Evolutionary conservation across 2,329 filamentous ascomycete species (phyloP), one percentile per base, ranked within the genome.

Genomic region (Fonsecaea monophora): DNA sequence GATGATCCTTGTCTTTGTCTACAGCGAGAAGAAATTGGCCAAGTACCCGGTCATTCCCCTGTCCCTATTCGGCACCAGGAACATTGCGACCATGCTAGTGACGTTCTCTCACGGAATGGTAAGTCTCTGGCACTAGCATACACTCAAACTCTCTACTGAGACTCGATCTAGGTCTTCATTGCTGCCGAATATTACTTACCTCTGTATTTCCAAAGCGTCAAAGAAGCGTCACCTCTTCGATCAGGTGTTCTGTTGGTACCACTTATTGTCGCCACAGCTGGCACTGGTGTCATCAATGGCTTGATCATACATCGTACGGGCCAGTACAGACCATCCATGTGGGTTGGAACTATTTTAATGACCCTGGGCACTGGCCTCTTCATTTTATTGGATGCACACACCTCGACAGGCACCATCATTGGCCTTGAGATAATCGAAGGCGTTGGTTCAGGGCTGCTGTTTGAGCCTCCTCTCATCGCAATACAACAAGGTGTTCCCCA

Each of bases 21-120:
- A 92, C 25, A 87, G 90, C 73, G 92, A 97, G 79, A 87, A 86
- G 81, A 89, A 88, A 73, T 73, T 92, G 35, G 91, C 92, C 58
- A 86, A 84, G 64, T 93, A 91, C 71, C 93, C 93, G 0, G 82
- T 97, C 66, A 92, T 95, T 77, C 93, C 92, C 0, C 78, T 90
- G 10, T 83, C 85, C 0, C 81, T 96, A 13, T 95, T 96, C 80
- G 82, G 81, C 38, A 83, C 86, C 53, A 78, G 82, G 40, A 93
- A 91, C 75, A 53, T 67, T 40, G 69, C 66, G 9, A 62, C 65
- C 32, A 48, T 71, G 34, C 8, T 59, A 10, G 80, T 85, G 1
- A 77, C 77, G 15, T 68, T 69, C 42, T 65, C 63, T 55, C 69
- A 71, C 54, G 67, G 69, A 35, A 53, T 70, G 73, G 67, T 70